Conservation (phyloP, 1,139 yeast species). For the Pichia sp. region DNA sequence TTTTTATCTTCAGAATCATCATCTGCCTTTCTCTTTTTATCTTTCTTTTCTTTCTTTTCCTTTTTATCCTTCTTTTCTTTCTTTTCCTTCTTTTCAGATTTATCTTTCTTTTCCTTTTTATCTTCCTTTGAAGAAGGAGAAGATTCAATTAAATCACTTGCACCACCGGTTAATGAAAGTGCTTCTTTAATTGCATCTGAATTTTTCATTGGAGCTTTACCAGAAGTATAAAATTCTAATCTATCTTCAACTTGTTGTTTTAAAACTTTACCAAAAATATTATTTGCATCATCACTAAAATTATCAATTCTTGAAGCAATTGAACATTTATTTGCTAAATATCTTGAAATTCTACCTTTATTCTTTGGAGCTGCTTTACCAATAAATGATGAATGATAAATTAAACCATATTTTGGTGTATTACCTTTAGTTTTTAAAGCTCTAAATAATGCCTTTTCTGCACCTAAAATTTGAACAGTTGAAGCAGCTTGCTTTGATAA, state of each 20-base stretch:
- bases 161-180: constrained; percentile 60
- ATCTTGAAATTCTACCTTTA: constrained; percentile 98
- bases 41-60: constrained; percentile 39
- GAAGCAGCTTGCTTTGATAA: constrained; percentile 98
- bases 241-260: constrained; percentile 98
- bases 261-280: constrained; percentile 82
- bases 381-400: constrained; percentile 93
- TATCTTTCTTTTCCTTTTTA: constrained; percentile 45
- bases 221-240: constrained; percentile 90
- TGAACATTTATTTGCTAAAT: constrained; percentile 96
- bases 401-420: constrained; percentile 96
- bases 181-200: constrained; percentile 91
- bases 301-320: constrained; percentile 98
- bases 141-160: constrained; percentile 39
- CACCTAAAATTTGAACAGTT: constrained; percentile 96
- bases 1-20: constrained; percentile 38
- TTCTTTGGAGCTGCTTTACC: constrained; percentile 96
- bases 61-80: constrained; percentile 45
- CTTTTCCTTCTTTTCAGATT: constrained; percentile 35
- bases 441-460: constrained; percentile 97
- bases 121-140: constrained; percentile 41
- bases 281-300: constrained; percentile 80
- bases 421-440: constrained; percentile 97
- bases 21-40: constrained; percentile 42
- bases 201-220: constrained; percentile 94